These are phyloP conservation scores for Biscogniauxia mediterranea DNA, from an alignment of 2,329 filamentous ascomycete species.

Conservation along the genomic window DNA sequence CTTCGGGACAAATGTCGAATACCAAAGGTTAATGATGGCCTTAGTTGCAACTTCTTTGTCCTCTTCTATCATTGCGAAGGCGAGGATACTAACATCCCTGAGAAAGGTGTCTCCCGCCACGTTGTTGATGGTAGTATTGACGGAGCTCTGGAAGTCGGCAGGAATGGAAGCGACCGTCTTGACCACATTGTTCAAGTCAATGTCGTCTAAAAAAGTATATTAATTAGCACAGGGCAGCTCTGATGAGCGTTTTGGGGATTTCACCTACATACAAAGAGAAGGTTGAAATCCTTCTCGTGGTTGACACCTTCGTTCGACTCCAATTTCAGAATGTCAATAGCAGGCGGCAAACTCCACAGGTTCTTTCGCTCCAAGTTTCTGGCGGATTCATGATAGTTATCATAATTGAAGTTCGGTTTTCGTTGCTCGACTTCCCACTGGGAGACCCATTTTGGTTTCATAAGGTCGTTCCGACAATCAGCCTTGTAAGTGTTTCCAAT, in stretches of 20 bases:
- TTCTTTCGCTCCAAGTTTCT: slow-evolving; percentile 4
- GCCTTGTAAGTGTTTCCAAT: slow-evolving; percentile 9
- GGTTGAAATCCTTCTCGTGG: slow-evolving; percentile 1
- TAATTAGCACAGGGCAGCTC: background rate
- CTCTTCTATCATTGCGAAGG: slow-evolving; percentile 8
- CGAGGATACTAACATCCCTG: slow-evolving; percentile 9
- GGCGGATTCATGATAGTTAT: background rate
- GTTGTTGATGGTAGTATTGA: slow-evolving; percentile 9
- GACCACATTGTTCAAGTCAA: slow-evolving; percentile 10
- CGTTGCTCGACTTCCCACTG: slow-evolving; percentile 8
- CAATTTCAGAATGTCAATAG: slow-evolving; percentile 10
- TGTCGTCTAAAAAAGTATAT: slow-evolving; percentile 1
- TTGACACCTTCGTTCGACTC: slow-evolving; percentile 8
- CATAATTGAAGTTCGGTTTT: slow-evolving; percentile 1
- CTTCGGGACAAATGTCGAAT: slow-evolving; percentile 11
- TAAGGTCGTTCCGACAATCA: slow-evolving; percentile 9
- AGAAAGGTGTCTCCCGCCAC: slow-evolving; percentile 3
- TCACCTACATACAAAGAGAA: slow-evolving; percentile 10
- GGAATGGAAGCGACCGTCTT: slow-evolving; percentile 5
- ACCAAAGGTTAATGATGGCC: slow-evolving; percentile 13
- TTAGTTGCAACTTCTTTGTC: slow-evolving; percentile 3
- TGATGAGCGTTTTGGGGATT: no score
- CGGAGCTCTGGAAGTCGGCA: background rate
- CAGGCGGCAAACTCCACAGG: slow-evolving; percentile 11
- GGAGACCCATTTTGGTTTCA: slow-evolving; percentile 7